Base-by-base conservation (phyloP, 1,139 yeast species). In the Geotrichum bryndzae region DNA sequence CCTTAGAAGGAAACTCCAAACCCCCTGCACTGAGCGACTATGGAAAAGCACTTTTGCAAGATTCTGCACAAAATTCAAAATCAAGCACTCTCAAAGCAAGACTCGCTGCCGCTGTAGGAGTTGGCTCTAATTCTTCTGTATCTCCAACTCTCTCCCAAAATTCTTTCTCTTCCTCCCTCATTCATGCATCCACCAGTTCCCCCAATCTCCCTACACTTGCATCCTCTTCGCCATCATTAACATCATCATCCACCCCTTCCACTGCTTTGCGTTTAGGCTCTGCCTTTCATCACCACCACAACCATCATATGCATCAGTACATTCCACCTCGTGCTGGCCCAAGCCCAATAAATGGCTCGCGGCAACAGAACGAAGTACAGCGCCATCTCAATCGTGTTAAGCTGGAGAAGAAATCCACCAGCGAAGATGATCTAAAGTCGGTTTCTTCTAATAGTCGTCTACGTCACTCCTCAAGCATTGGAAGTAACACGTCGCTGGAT, bases 11-110 rank as follows among this genome's bases (percentile, higher is more conserved):
- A 63, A 80, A 84, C 29, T 80, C 82, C 64, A 77, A 82, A 62
- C 89, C 90, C 0, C 90, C 90, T 1, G 84, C 84, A 15, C 76
- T 86, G 66, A 85, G 89, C 69, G 81, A 86, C 13, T 85, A 85
- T 66, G 82, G 81, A 0, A 70, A 78, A 63, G 79, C 79, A 18
- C 66, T 80, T 6, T 66, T 80, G 46, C 75, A 76, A 25, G 76
- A 74, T 31, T 25, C 52, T 29, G 23, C 38, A n/a, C 56, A 48
- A 18, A 51, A 54, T 50, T 56, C 58, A 8, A 57, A 57, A 56
- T 29, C 53, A 3, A 27, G 50, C 51, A 55, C 54, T 33, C 54
- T 55, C 7, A 46, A 55, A 46, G 46, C 58, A 23, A 48, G 53
- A 31, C 29, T 55, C 27, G 53, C 53, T 18, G 58, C 53, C 10